These are phyloP conservation scores for Thelonectria discophora DNA, from an alignment of 2,329 filamentous ascomycete species.

Conservation along the genomic window DNA sequence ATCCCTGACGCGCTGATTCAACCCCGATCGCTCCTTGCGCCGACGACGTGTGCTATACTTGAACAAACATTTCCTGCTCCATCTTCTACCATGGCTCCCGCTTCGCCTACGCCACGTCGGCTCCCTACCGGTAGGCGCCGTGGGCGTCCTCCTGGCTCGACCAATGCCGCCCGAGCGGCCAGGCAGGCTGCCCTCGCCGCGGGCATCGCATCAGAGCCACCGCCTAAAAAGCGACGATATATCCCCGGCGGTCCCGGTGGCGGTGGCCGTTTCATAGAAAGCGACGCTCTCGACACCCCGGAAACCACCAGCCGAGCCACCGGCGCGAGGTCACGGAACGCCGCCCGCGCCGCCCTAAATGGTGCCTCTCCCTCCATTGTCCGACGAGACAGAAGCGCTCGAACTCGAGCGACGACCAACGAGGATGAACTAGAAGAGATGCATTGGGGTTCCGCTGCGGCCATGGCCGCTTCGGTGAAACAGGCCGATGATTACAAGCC, in stretches of 20 bases:
- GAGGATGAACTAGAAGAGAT: constrained; percentile 67
- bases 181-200: constrained; percentile 48
- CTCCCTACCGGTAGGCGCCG: constrained; percentile 56
- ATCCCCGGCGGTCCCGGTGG: constrained; percentile 87
- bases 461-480: constrained; percentile 85
- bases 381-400: constrained; percentile 65
- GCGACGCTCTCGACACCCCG: constrained; percentile 69
- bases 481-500: constrained; percentile 98
- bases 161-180: constrained; percentile 53
- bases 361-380: constrained; percentile 53
- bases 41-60: constrained; percentile 25
- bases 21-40: constrained; percentile 27
- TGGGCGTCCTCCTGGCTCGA: constrained; percentile 56
- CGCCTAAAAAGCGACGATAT: constrained; percentile 78
- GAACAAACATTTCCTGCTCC: constrained; percentile 26
- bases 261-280: constrained; percentile 83
- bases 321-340: constrained; percentile 60
- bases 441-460: constrained; percentile 86
- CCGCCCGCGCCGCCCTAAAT: constrained; percentile 56
- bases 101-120: constrained; percentile 52
- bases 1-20: constrained; percentile 41
- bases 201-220: constrained; percentile 63
- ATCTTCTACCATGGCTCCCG: constrained; percentile 44
- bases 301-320: constrained; percentile 52
- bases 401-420: constrained; percentile 62